Evolutionary conservation across 768 basidiomycete species (phyloP), one percentile per base, ranked within the genome.

Genomic region (Tremella yokohamensis): DNA sequence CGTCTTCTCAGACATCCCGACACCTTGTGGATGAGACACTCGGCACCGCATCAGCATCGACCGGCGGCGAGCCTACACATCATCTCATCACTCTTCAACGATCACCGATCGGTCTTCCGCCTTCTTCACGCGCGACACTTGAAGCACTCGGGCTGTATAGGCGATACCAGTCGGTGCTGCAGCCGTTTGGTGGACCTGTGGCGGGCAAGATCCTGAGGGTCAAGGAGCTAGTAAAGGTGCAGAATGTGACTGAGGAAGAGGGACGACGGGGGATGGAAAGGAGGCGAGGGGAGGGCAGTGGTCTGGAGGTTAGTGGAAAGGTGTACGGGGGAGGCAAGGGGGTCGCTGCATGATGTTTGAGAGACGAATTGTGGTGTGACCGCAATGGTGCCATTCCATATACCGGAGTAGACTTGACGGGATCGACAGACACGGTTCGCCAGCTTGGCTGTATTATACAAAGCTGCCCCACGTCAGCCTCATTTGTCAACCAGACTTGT

Each of bases 71-170:
- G 11, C 29, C 29, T 34, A 89, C 91, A 0, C 89, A 94, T 77
- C 92, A 83, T 80, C 88, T 88, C 79, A 87, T 97, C 68, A 94
- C 91, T 18, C 85, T 93, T 25, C 83, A 83, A 9, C 87, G 92
- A 55, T 93, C 91, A 4, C 86, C 85, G 49, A 92, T 93, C 61
- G 86, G 89, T 0, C 83, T 94, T 8, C 86, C 87, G 2, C 79
- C 83, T 57, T 82, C 81, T 65, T 83, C 85, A 56, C 82, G 86
- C 70, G 85, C 81, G 48, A 93, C 91, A 0, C 81, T 93, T 45
- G 81, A 82, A n/a, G 83, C 89, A 0, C 84, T 97, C 1, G 92
- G 92, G 1, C 80, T 97, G 51, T 44, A 58, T 40, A 85, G 87
- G 57, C 83, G 90, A 39, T 83, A 87, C 79, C 87, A 90, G 74